Base-by-base conservation (phyloP, 176 grass and related monocot genomes). In the Zoysia japonica region DNA sequence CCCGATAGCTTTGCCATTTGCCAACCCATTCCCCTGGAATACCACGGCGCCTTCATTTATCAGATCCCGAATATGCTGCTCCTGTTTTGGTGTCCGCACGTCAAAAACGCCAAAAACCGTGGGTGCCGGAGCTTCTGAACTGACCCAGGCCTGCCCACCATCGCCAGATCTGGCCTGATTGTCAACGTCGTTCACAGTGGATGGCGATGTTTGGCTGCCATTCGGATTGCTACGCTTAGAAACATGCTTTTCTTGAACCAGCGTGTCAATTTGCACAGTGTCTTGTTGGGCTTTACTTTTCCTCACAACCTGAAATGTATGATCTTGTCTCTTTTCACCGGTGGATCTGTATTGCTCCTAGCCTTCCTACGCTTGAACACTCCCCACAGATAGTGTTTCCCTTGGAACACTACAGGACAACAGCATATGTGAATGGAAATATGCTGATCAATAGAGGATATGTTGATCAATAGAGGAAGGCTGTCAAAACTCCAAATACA, bases 341-440 rank as follows among this genome's bases (percentile, higher is more conserved):
- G 57, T 20, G 17, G 6, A 71, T 6, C 37, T 80, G 61, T 11
- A 78, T 44, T 36, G 19, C 60, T 43, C 7, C 16, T 69, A 67
- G n/a, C 43, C 70, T 77, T 57, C 61, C 66, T 78, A 35, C 44
- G 44, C 65, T 42, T 87, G 72, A 86, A 92, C 44, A 80, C 76
- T 53, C 87, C 90, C 83, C 84, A 89, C 37, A 89, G 63, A 78
- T 81, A 92, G 66, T 60, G 75, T 77, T 87, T 92, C 61, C 73
- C 79, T 50, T 82, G 63, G 78, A 74, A 84, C 10, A 0, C 90
- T 92, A 55, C 51, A 64, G 17, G 43, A 87, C 44, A 55, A 47
- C 54, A 65, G 45, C 79, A 44, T 76, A 48, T 68, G 49, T 61
- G 5, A 43, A 60, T 49, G 9, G 17, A 16, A 60, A 67, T 65